Percentiles rank a stretch among this genome's conserved stretches.
These are phyloP conservation scores for Endothia cerciana DNA, from an alignment of 2,329 filamentous ascomycete species.

Conservation along the genomic window DNA sequence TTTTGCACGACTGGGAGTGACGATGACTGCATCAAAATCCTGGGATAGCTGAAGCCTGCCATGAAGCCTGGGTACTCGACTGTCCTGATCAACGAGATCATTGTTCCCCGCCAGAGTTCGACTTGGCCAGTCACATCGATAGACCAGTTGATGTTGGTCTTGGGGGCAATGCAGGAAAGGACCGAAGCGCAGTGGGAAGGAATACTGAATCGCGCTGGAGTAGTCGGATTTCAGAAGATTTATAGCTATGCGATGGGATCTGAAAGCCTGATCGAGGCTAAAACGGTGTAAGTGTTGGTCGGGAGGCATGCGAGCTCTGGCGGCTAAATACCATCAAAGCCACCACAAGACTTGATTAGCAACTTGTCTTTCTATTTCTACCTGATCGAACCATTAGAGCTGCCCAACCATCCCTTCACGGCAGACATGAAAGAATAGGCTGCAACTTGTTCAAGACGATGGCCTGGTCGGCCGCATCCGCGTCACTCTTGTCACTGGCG, in stretches of 20 bases:
- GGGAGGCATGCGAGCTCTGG: neutral
- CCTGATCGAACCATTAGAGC: neutral
- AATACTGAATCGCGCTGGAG: neutral
- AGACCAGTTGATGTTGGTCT: slow-evolving; percentile 35
- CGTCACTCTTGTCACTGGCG: slow-evolving; percentile 63
- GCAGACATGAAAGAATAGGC: slow-evolving; percentile 22
- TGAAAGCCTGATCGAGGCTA: no score
- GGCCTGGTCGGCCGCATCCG: slow-evolving; percentile 52
- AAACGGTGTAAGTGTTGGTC: no score
- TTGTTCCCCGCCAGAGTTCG: slow-evolving; percentile 35
- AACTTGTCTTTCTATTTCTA: neutral
- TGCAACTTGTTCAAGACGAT: slow-evolving; percentile 55
- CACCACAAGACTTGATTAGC: neutral
- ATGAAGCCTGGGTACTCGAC: slow-evolving; percentile 42
- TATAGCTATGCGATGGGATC: neutral
- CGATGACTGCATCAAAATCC: slow-evolving; percentile 5
- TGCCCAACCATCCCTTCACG: neutral
- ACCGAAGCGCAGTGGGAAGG: neutral
- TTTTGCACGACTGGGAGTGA: slow-evolving; percentile 41
- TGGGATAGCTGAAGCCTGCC: slow-evolving; percentile 29
- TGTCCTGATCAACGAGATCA: slow-evolving; percentile 43
- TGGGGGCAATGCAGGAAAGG: neutral
- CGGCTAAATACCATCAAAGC: neutral
- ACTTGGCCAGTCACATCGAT: slow-evolving; percentile 42
- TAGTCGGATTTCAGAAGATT: neutral